A percentile compares a stretch with the other conserved stretches of the same genome.
phyloP scores from a whole-genome alignment of 352 stramenopile genomes.

The Globisporangium uncinulatum region DNA sequence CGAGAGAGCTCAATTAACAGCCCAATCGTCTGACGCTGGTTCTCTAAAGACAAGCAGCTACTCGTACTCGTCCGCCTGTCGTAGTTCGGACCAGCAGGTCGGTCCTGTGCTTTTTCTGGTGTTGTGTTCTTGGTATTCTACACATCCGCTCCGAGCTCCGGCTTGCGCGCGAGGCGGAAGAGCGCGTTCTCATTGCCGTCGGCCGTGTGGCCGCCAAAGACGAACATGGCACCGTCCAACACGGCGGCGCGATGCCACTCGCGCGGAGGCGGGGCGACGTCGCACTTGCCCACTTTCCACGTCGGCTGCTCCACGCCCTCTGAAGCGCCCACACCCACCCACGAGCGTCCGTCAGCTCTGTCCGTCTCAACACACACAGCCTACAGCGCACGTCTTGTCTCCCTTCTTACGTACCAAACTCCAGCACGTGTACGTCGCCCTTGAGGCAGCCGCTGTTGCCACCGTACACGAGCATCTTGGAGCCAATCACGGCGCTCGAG shows the following conservation, averaged over 20 bases:
- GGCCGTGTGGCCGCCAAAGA: slow-evolving; percentile 47
- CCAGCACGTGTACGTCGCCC: slow-evolving; percentile 44
- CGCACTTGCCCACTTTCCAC: slow-evolving; percentile 43
- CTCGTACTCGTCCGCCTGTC: too few relatives aligned
- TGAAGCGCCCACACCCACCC: slow-evolving; percentile 7
- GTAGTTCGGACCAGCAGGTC: background rate
- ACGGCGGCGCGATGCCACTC: slow-evolving; percentile 49
- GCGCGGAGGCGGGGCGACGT: slow-evolving; percentile 30
- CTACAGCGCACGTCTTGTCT: too few relatives aligned
- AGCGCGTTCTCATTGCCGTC: slow-evolving; percentile 46
- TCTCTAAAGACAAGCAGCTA: too few relatives aligned
- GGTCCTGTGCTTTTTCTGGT: background rate
- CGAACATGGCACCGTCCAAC: slow-evolving; percentile 35
- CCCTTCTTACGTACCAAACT: slow-evolving; percentile 23
- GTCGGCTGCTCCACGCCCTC: slow-evolving; percentile 23
- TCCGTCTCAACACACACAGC: background rate
- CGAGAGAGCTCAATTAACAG: background rate
- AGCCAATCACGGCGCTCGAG: slow-evolving; percentile 37
- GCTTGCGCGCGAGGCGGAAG: slow-evolving; percentile 14
- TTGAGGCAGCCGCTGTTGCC: slow-evolving; percentile 57
- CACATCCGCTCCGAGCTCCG: background rate
- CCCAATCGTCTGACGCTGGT: too few relatives aligned
- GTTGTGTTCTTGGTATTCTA: too few relatives aligned
- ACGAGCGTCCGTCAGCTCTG: background rate
- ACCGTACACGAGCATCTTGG: slow-evolving; percentile 45